These are phyloP conservation scores for Fusarium beomiforme DNA, from an alignment of 2,329 filamentous ascomycete species.

Conservation along the genomic window DNA sequence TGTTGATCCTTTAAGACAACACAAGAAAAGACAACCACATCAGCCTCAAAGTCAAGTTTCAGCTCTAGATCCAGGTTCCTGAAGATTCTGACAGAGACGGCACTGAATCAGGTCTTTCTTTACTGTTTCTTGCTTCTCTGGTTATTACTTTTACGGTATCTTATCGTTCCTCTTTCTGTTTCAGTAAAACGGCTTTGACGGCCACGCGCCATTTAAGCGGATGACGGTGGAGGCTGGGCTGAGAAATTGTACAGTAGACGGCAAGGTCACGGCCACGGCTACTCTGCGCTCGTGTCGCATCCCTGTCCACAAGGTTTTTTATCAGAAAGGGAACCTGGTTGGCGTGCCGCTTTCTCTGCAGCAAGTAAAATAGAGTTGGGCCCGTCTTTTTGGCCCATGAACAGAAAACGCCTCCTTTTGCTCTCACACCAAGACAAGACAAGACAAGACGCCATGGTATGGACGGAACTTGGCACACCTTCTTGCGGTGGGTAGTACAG, in stretches of 20 bases:
- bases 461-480: neutral
- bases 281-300: slow-evolving; percentile 17
- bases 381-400: slow-evolving; percentile 17
- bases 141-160: neutral
- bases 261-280: neutral
- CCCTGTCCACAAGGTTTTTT: slow-evolving; percentile 11
- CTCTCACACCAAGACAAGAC: neutral
- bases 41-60: slow-evolving; percentile 35
- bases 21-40: slow-evolving; percentile 2
- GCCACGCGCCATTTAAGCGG: slow-evolving; percentile 42
- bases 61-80: slow-evolving; percentile 8
- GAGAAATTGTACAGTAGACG: too few species aligned
- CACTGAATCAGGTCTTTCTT: neutral
- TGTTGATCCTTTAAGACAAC: neutral
- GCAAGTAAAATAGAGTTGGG: slow-evolving; percentile 40
- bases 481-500: slow-evolving; percentile 7
- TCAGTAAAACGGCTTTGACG: neutral
- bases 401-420: neutral
- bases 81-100: neutral
- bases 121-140: neutral
- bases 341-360: slow-evolving; percentile 9
- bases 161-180: slow-evolving; percentile 3
- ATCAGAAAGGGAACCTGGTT: slow-evolving; percentile 14
- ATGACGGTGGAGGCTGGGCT: slow-evolving; percentile 20
- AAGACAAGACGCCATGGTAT: slow-evolving; percentile 4